phyloP scores from a whole-genome alignment of 2,329 filamentous ascomycete genomes.

The Curvularia verruculosa region DNA sequence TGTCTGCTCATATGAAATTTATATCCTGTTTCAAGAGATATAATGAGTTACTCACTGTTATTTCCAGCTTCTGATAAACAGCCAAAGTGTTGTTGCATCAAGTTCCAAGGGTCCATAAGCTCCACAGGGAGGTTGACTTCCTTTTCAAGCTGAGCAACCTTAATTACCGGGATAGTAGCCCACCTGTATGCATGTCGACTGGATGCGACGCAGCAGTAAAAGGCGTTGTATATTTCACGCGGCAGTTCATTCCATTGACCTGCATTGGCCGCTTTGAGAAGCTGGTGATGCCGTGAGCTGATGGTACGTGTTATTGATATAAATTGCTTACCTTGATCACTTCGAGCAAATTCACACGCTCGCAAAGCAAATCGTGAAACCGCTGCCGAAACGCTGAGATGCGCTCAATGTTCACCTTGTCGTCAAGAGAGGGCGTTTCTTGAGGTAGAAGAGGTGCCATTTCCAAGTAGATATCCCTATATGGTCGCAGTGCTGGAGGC shows the following conservation, averaged over 20 bases:
- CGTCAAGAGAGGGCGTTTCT: slow-evolving; percentile 3
- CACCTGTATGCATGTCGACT: slow-evolving; percentile 6
- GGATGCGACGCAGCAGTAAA: slow-evolving; percentile 8
- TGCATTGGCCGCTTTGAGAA: not conserved
- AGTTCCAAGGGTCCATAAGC: not conserved
- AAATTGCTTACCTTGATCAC: not conserved
- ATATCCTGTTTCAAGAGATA: not conserved
- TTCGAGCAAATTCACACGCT: slow-evolving; percentile 1
- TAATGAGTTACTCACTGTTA: not conserved
- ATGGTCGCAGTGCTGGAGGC: slow-evolving; percentile 3
- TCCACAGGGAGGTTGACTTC: slow-evolving; percentile 3
- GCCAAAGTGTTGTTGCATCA: slow-evolving; percentile 8
- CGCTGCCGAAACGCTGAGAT: slow-evolving; percentile 2
- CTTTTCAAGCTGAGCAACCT: slow-evolving; percentile 9
- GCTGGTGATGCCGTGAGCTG: not conserved
- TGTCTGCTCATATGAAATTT: not conserved
- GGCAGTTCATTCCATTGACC: not conserved
- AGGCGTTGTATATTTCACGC: slow-evolving; percentile 5
- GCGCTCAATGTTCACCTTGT: not conserved
- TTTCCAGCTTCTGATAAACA: slow-evolving; percentile 2
- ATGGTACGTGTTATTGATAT: not conserved
- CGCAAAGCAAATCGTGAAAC: not conserved
- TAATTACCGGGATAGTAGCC: slow-evolving; percentile 8
- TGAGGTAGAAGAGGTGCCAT: slow-evolving; percentile 5
- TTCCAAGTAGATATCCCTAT: slow-evolving; percentile 9